These are phyloP conservation scores for Aspergillus aculeatus DNA, from an alignment of 2,329 filamentous ascomycete species.

Conservation along the genomic window DNA sequence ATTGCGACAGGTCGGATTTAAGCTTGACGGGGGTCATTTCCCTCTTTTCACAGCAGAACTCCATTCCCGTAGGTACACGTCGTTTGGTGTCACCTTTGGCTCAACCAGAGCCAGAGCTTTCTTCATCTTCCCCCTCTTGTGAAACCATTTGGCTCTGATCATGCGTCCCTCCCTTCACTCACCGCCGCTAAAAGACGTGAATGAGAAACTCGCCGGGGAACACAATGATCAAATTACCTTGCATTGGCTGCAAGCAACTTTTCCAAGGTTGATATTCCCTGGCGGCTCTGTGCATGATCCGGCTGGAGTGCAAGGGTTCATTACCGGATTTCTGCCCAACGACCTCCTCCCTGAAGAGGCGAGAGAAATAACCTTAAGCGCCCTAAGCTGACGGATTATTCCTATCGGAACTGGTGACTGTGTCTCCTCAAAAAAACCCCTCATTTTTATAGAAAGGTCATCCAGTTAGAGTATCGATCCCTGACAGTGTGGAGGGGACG, in stretches of 20 bases:
- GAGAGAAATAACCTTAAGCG: background rate
- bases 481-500: background rate
- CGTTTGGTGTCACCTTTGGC: background rate
- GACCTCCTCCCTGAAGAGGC: background rate
- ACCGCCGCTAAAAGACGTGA: background rate
- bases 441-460: background rate
- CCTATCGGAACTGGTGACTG: background rate
- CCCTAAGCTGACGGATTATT: background rate
- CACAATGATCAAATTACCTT: background rate
- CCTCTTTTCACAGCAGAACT: background rate
- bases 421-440: background rate
- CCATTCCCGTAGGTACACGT: background rate
- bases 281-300: constrained; percentile 1
- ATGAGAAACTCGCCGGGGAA: constrained; percentile 6
- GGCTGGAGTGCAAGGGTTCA: constrained; percentile 2
- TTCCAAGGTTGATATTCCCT: background rate
- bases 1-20: constrained; percentile 3
- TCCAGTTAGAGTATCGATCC: background rate
- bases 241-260: background rate
- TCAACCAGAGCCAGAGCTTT: background rate
- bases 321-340: background rate
- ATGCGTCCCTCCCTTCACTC: background rate
- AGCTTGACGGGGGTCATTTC: background rate
- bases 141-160: background rate
- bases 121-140: background rate